These are phyloP conservation scores for Scolecobasidium constrictum DNA, from an alignment of 2,329 filamentous ascomycete genomes.

Conservation along the genomic window DNA sequence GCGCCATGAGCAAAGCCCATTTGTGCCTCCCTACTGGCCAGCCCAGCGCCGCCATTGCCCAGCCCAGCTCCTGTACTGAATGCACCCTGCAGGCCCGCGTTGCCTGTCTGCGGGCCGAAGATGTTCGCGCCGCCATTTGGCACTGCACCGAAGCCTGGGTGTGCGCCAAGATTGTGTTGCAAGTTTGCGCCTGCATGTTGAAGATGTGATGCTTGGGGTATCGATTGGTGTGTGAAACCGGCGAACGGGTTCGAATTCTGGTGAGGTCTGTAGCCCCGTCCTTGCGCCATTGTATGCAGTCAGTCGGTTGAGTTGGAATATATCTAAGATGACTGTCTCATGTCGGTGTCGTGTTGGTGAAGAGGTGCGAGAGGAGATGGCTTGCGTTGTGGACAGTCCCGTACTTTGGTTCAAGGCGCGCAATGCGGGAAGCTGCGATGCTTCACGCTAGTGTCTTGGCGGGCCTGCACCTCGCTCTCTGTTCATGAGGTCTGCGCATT, in stretches of 20 bases:
- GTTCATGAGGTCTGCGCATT: no score
- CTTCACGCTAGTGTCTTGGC: no score
- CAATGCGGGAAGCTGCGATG: no score
- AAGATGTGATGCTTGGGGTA: conserved; percentile 26
- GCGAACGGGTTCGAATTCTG: conserved; percentile 49
- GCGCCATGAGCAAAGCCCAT: conserved; percentile 76
- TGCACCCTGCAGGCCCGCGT: conserved; percentile 43
- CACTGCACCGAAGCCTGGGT: conserved; percentile 9
- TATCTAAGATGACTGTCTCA: neutral
- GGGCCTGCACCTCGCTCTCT: no score
- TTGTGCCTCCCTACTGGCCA: conserved; percentile 77
- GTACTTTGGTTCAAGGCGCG: no score
- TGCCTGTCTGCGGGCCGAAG: conserved; percentile 34
- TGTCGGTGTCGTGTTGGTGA: neutral
- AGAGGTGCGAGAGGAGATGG: neutral
- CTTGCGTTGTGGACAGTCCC: neutral
- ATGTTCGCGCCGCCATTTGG: conserved; percentile 6
- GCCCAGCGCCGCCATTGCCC: conserved; percentile 48
- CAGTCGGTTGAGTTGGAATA: neutral
- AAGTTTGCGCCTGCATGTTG: conserved; percentile 21
- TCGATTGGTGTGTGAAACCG: conserved; percentile 30
- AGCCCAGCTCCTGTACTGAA: conserved; percentile 45
- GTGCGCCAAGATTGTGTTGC: conserved; percentile 14
- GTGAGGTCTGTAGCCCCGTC: conserved; percentile 47
- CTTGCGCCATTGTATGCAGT: conserved; percentile 43